Conservation (phyloP, 148 eudicot species). For the Vaccinium myrtillus region DNA sequence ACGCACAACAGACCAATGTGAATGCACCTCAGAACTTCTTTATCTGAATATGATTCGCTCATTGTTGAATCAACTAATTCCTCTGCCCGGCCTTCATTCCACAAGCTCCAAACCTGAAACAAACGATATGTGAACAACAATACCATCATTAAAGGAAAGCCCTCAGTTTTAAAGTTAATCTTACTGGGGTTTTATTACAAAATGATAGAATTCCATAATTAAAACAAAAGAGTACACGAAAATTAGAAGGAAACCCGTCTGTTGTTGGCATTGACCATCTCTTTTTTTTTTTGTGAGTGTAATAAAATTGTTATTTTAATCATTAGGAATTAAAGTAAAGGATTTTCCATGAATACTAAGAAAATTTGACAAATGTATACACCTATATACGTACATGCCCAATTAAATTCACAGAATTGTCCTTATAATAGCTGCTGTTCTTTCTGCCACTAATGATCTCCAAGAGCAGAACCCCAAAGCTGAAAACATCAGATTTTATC, state of each 20-base stretch:
- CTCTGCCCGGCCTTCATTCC: constrained; percentile 35
- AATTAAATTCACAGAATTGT: constrained; percentile 42
- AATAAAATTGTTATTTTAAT: not conserved
- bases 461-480: constrained; percentile 50
- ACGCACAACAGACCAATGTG: constrained; percentile 54
- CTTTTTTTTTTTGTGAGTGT: not conserved
- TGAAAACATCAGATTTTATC: constrained; percentile 54
- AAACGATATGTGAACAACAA: not conserved
- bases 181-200: not conserved
- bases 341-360: not conserved
- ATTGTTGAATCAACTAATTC: constrained; percentile 30
- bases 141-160: not conserved
- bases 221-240: not conserved
- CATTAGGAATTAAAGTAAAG: not conserved
- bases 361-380: not conserved
- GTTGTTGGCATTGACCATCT: not conserved
- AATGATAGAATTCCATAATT: not conserved
- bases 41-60: constrained; percentile 12
- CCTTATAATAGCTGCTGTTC: constrained; percentile 40
- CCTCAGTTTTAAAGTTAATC: not conserved
- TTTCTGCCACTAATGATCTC: constrained; percentile 53
- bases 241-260: not conserved
- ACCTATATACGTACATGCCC: constrained; percentile 49
- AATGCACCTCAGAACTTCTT: constrained; percentile 35
- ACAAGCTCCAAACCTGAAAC: constrained; percentile 49